Base-by-base conservation (phyloP, 2,329 filamentous ascomycete genomes). In the Akanthomyces muscarius region DNA sequence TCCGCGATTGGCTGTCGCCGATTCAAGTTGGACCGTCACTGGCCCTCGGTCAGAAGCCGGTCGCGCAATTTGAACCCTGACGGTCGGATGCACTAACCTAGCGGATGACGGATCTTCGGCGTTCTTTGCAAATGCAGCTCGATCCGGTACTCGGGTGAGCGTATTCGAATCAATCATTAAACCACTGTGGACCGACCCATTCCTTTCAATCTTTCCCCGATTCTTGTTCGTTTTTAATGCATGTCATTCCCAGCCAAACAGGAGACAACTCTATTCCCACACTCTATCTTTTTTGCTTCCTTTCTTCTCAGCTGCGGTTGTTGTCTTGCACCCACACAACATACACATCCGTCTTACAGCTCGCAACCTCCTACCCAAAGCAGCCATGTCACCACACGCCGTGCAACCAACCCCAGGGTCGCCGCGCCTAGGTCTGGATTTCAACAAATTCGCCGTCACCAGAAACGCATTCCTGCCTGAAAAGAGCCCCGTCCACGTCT, bases 391-490 rank as follows among this genome's bases (percentile, higher is more conserved):
- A 64, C 78, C 78, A 42, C 78, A 80, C 69, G 77, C 76, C 10
- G 66, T 79, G 18, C 62, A 66, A 5, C 62, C 66, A 21, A 63
- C 68, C 23, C 48, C 66, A 5, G 63, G 68, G 0, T 55, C 61
- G 16, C 63, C 64, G 44, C 66, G 69, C 63, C 64, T 65, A 38
- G 64, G 68, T 0, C 61, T 70, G 13, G 71, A 76, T 52, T 65
- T 79, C 21, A 65, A 68, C 36, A 71, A 73, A 51, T 81, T 75
- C 55, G 70, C 71, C 25, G 71, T 82, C 30, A 76, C 78, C 2
- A 73, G 80, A 25, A 85, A 91, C 74, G 92, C 91, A 44, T 97
- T 97, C 72, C 83, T 97, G 5, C 91, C 92, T 0, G 78, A 86
- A 21, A 77, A 88, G 23, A 77, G 83, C n/a, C 92, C 92, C 0